Percentiles rank a stretch among this genome's conserved stretches.
Conservation (phyloP, 306 rosid genomes). For the Dalbergia oliveri region DNA sequence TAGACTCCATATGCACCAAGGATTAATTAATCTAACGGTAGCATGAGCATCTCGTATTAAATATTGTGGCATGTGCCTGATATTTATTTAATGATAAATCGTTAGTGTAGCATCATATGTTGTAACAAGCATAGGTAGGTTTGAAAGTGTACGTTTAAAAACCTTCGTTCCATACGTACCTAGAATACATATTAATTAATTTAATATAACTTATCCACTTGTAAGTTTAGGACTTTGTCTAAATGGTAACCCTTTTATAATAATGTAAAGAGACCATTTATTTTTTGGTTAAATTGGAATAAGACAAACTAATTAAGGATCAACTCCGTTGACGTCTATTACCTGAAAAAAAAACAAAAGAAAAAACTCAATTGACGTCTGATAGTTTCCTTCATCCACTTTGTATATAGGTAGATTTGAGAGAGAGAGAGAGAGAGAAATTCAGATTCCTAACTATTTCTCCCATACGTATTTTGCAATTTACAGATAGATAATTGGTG, state of each 20-base stretch:
- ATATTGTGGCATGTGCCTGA: not conserved
- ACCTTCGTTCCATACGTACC: not conserved
- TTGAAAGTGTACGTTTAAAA: conserved; percentile 15
- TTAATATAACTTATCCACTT: not conserved
- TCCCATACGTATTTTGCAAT: too few relatives aligned
- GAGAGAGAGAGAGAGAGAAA: not conserved
- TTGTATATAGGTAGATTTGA: not conserved
- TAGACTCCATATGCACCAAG: not conserved
- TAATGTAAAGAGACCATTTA: not conserved
- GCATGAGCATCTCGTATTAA: not conserved
- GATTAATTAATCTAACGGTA: not conserved
- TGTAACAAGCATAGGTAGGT: not conserved
- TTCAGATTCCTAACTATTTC: too few relatives aligned
- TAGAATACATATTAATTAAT: not conserved
- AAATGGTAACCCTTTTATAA: not conserved
- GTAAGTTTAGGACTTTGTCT: not conserved
- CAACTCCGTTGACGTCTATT: conserved; percentile 37
- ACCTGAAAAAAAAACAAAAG: too few relatives aligned
- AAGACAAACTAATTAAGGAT: conserved; percentile 36
- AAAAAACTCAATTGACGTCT: conserved; percentile 41
- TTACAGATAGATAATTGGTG: too few relatives aligned
- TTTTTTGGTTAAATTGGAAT: not conserved
- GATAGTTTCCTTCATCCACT: conserved; percentile 2
- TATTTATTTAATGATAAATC: not conserved
- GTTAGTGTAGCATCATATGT: not conserved